Conservation (phyloP, 495 filamentous ascomycete genomes). For the Penicillium soppii region DNA sequence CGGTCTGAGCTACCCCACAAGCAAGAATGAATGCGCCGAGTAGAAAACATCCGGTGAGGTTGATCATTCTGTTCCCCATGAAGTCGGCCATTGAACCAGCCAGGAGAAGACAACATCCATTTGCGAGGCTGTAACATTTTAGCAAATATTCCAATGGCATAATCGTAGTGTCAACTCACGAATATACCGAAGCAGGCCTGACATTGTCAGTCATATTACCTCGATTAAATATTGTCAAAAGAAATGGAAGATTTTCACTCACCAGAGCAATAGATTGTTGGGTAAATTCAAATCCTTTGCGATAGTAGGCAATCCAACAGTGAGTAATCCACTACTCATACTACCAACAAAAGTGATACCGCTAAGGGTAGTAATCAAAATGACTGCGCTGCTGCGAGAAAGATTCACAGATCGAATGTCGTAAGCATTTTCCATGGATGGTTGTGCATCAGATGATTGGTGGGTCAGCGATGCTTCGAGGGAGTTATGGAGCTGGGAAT, state of each 20-base stretch:
- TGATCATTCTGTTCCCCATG: conserved; percentile 42
- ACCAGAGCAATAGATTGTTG: conserved; percentile 23
- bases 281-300: conserved; percentile 18
- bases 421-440: background rate
- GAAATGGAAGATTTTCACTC: background rate
- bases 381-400: conserved; percentile 15
- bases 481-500: background rate
- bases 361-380: conserved; percentile 16
- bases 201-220: background rate
- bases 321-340: conserved; percentile 21
- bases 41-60: conserved; percentile 45
- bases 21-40: conserved; percentile 44
- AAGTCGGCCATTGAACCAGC: conserved; percentile 54
- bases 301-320: conserved; percentile 19
- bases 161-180: conserved; percentile 6
- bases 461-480: background rate
- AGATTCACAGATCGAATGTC: background rate
- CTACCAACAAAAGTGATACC: conserved; percentile 23
- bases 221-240: background rate
- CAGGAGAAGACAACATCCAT: conserved; percentile 48
- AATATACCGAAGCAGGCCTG: conserved; percentile 25
- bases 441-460: background rate
- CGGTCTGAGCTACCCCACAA: conserved; percentile 43
- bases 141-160: background rate
- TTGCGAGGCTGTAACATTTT: conserved; percentile 30